Evolutionary conservation across 225 moss, liverwort and hornwort genomes (phyloP).

Genomic region (Polytrichum commune): DNA sequence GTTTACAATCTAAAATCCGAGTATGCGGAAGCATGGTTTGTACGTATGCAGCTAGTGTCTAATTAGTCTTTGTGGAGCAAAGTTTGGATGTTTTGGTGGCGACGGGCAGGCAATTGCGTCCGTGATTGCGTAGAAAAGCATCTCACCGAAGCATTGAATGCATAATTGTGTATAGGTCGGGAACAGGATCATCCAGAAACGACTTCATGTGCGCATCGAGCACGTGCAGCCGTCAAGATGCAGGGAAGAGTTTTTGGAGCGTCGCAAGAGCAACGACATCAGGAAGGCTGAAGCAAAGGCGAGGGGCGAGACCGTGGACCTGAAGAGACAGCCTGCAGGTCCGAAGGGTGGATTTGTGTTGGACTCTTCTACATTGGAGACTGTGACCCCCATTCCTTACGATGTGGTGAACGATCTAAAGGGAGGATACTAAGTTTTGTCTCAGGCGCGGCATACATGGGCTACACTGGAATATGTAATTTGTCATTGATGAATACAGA

Average conservation of each 20-base stretch:
- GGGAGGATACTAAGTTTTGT: constrained; percentile 32
- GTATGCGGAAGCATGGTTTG: too few relatives aligned
- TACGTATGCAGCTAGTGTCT: not conserved
- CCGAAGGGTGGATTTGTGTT: constrained; percentile 68
- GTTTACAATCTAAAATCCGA: too few relatives aligned
- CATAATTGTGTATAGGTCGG: constrained; percentile 25
- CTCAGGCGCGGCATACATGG: too few relatives aligned
- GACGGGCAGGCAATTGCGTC: not conserved
- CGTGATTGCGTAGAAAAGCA: not conserved
- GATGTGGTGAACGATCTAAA: constrained; percentile 82
- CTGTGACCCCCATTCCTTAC: constrained; percentile 79
- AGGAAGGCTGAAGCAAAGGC: constrained; percentile 60
- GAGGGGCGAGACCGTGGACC: constrained; percentile 42
- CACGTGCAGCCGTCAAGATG: constrained; percentile 71
- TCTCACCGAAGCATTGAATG: not conserved
- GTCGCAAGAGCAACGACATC: constrained; percentile 56
- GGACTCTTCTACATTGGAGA: constrained; percentile 67
- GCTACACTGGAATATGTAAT: too few relatives aligned
- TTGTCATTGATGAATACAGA: too few relatives aligned
- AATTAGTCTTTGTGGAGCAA: not conserved
- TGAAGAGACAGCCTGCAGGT: constrained; percentile 73
- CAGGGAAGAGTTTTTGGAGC: constrained; percentile 65
- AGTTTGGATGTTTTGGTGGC: not conserved
- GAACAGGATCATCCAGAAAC: constrained; percentile 60
- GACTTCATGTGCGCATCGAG: constrained; percentile 64